These are phyloP conservation scores for Canavalia gladiata DNA, from an alignment of 306 rosid species.

Conservation along the genomic window DNA sequence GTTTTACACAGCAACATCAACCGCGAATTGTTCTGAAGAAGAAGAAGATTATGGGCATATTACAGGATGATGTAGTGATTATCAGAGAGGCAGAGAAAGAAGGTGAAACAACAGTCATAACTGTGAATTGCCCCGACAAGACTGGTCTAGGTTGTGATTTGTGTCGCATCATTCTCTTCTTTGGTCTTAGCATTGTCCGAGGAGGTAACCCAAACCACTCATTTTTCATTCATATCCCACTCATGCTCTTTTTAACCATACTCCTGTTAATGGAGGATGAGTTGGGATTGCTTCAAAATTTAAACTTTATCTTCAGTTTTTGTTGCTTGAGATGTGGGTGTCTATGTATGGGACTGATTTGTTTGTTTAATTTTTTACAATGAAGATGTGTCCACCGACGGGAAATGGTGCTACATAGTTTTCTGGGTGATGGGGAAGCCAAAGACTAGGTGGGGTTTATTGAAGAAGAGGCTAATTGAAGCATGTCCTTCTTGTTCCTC, in stretches of 20 bases:
- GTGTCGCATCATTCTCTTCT: slow-evolving; percentile 94
- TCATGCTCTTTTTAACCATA: no score
- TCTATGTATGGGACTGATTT: slow-evolving; percentile 28
- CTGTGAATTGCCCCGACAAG: slow-evolving; percentile 95
- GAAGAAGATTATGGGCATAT: slow-evolving; percentile 69
- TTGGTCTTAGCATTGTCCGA: slow-evolving; percentile 86
- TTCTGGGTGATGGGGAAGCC: slow-evolving; percentile 87
- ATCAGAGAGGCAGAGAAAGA: slow-evolving; percentile 68
- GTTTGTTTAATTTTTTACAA: slow-evolving; percentile 29
- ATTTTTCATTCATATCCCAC: no score
- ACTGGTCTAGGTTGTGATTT: slow-evolving; percentile 92
- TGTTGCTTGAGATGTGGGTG: slow-evolving; percentile 10
- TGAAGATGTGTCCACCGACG: slow-evolving; percentile 95
- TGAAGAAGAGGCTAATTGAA: slow-evolving; percentile 79
- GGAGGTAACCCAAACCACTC: slow-evolving; percentile 64
- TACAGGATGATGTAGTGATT: slow-evolving; percentile 83
- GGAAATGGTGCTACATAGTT: slow-evolving; percentile 96
- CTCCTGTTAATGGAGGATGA: no score
- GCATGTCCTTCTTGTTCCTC: slow-evolving; percentile 91
- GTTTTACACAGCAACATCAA: no score
- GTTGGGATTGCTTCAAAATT: neutral
- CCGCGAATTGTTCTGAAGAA: neutral
- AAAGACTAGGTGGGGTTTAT: slow-evolving; percentile 79
- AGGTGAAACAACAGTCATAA: slow-evolving; percentile 73
- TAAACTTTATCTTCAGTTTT: slow-evolving; percentile 29